These are phyloP conservation scores for Pseudovirgaria hyperparasitica DNA, from an alignment of 2,329 filamentous ascomycete species.

Conservation along the genomic window DNA sequence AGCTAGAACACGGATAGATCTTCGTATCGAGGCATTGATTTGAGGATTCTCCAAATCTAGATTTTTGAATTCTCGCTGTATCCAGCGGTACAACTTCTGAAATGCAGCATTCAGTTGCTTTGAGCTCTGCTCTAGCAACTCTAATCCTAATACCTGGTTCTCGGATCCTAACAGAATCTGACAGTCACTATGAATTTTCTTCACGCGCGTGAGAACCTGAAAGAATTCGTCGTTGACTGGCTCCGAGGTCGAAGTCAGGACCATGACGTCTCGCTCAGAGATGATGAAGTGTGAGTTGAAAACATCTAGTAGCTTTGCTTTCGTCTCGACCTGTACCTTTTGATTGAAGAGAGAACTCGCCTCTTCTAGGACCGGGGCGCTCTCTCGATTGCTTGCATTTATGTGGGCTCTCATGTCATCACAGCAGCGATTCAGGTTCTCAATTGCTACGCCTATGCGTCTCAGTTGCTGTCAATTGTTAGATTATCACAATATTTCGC, in stretches of 20 bases:
- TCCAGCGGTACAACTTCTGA: slow-evolving; percentile 92
- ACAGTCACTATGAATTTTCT: slow-evolving; percentile 78
- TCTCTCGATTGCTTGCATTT: slow-evolving; percentile 60
- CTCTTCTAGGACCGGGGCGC: slow-evolving; percentile 62
- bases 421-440: slow-evolving; percentile 66
- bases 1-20: slow-evolving; percentile 73
- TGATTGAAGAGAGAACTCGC: slow-evolving; percentile 60
- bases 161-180: slow-evolving; percentile 82
- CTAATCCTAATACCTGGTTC: slow-evolving; percentile 73
- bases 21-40: slow-evolving; percentile 72
- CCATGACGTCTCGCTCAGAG: slow-evolving; percentile 64
- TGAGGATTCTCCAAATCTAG: slow-evolving; percentile 90
- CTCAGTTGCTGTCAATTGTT: slow-evolving; percentile 56
- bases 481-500: slow-evolving; percentile 11
- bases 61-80: slow-evolving; percentile 83
- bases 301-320: slow-evolving; percentile 62
- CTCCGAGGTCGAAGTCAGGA: slow-evolving; percentile 64
- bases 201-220: slow-evolving; percentile 59
- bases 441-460: slow-evolving; percentile 68
- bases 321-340: slow-evolving; percentile 61
- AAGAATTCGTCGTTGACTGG: slow-evolving; percentile 84
- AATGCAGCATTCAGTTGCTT: slow-evolving; percentile 80
- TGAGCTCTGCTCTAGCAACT: slow-evolving; percentile 84
- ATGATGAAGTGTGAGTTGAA: slow-evolving; percentile 77
- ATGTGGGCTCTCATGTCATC: slow-evolving; percentile 70